These are phyloP conservation scores for Fusarium duplospermum DNA, from an alignment of 2,329 filamentous ascomycete species.

Conservation along the genomic window DNA sequence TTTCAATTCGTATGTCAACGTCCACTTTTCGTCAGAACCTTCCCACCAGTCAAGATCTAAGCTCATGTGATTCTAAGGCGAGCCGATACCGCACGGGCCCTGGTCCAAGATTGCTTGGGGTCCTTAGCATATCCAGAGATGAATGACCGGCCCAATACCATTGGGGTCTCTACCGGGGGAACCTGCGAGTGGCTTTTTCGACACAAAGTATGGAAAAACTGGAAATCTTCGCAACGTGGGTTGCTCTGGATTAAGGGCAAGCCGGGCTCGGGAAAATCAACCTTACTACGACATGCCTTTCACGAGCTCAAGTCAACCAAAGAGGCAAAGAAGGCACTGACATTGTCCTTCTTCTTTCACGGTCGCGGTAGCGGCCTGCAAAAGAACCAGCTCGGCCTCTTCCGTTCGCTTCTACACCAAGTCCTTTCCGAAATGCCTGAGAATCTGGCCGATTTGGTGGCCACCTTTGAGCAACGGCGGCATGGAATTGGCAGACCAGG, in stretches of 20 bases:
- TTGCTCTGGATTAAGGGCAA: background rate
- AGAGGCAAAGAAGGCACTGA: background rate
- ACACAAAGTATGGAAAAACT: background rate
- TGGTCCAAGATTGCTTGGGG: too few relatives aligned
- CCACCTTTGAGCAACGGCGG: background rate
- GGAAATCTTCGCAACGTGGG: background rate
- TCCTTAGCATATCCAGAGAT: too few relatives aligned
- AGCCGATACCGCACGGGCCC: too few relatives aligned
- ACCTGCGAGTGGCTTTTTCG: background rate
- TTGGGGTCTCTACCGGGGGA: fast-evolving
- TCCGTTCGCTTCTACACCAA: background rate
- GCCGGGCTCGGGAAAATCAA: background rate
- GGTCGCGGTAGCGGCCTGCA: background rate
- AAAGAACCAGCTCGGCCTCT: background rate
- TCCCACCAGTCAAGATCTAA: too few relatives aligned
- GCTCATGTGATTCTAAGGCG: too few relatives aligned
- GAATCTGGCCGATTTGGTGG: background rate
- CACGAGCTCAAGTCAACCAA: background rate
- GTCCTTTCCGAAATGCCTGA: background rate
- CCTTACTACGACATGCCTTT: fast-evolving
- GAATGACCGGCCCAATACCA: too few relatives aligned
- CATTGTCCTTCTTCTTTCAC: background rate
- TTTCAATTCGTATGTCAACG: too few relatives aligned
- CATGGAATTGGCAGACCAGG: too few relatives aligned
- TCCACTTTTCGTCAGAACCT: too few relatives aligned